Conservation (phyloP, 768 basidiomycete species). For the Roridomyces roridus region DNA sequence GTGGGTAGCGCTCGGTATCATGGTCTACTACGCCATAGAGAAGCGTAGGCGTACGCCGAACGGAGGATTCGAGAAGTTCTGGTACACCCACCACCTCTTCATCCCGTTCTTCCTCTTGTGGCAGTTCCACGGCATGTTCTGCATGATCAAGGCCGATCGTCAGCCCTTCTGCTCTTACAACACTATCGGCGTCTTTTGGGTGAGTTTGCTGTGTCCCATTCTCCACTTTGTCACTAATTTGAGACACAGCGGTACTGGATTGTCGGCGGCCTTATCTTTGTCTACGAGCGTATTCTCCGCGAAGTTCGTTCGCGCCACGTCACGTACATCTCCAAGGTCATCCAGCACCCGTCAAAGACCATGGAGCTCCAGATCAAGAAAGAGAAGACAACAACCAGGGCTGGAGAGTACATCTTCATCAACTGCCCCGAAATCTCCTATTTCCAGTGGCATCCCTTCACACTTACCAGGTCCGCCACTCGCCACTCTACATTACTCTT, state of each 20-base stretch:
- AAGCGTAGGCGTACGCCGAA: conserved; percentile 70
- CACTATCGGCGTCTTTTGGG: conserved; percentile 95
- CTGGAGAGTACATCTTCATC: conserved; percentile 94
- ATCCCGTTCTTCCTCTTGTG: conserved; percentile 92
- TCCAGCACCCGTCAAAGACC: conserved; percentile 93
- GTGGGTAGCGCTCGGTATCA: conserved; percentile 71
- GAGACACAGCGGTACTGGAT: conserved; percentile 90
- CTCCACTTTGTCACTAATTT: not conserved
- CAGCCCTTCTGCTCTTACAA: conserved; percentile 87
- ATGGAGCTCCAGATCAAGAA: conserved; percentile 70
- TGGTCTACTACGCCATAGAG: conserved; percentile 89
- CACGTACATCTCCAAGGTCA: conserved; percentile 93
- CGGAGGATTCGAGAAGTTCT: conserved; percentile 80
- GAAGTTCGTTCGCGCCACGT: conserved; percentile 90
- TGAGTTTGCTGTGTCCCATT: conserved; percentile 41
- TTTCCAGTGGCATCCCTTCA: conserved; percentile 97
- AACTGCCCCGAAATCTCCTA: conserved; percentile 91
- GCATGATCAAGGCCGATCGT: conserved; percentile 92
- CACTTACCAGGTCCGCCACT: conserved; percentile 73
- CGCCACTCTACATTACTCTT: not conserved
- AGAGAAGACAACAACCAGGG: conserved; percentile 50
- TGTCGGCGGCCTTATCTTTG: conserved; percentile 84
- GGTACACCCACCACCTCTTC: conserved; percentile 90
- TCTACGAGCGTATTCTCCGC: conserved; percentile 87
- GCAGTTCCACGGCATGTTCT: conserved; percentile 97